phyloP scores from a whole-genome alignment of 768 basidiomycete species.

The Boletus tomentosulus region DNA sequence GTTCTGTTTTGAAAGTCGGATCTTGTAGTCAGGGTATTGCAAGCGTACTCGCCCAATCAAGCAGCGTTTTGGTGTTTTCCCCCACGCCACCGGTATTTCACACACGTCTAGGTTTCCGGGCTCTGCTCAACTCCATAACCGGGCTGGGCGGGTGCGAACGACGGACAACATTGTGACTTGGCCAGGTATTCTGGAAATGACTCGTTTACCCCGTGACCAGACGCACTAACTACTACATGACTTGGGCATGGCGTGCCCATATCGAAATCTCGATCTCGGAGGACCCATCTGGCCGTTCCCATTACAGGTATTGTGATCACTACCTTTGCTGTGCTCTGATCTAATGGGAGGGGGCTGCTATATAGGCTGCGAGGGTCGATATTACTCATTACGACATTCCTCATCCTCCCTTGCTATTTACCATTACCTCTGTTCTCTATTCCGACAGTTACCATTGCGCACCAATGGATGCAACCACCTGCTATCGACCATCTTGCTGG shows the following conservation, averaged over 20 bases:
- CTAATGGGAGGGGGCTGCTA: conserved; percentile 9
- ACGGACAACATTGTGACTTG: neutral
- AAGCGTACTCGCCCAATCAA: neutral
- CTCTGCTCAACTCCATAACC: conserved; percentile 3
- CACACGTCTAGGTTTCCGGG: conserved; percentile 1
- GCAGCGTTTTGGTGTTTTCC: neutral
- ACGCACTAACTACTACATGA: neutral
- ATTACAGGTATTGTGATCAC: neutral
- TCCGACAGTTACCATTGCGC: neutral
- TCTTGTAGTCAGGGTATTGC: conserved; percentile 19
- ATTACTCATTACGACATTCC: conserved; percentile 1
- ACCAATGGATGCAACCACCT: conserved; percentile 9
- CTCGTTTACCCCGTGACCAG: neutral
- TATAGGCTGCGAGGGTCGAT: conserved; percentile 14
- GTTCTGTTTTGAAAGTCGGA: neutral
- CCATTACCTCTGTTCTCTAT: neutral
- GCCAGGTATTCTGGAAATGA: neutral
- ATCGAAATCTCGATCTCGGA: neutral
- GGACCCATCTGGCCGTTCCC: conserved; percentile 1
- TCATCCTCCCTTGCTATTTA: neutral
- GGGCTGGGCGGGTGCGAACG: neutral
- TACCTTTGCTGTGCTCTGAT: conserved; percentile 16
- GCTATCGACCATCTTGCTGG: neutral
- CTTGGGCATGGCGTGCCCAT: neutral
- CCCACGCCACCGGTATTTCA: conserved; percentile 12